Evolutionary conservation across 163 green algal genomes (phyloP).

Genomic region (Smithsoniella earleae): DNA sequence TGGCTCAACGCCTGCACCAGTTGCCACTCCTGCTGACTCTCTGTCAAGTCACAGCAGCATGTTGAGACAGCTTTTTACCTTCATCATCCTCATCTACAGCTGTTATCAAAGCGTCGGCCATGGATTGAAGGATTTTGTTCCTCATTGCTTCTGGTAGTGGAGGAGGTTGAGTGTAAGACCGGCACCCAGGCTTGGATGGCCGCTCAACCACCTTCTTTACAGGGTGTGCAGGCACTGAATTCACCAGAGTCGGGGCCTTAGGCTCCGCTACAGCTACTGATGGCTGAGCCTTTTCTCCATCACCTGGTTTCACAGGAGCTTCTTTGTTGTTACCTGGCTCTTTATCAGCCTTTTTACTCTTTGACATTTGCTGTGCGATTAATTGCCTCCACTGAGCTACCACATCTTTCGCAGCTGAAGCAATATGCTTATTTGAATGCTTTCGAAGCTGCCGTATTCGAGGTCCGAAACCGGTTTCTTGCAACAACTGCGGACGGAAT

Average conservation of each 20-base stretch:
- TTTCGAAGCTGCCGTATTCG: not conserved
- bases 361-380: not conserved
- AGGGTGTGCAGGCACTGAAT: too few species aligned
- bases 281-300: not conserved
- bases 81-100: slow-evolving; percentile 26
- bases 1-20: slow-evolving; percentile 14
- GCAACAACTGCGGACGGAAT: not conserved
- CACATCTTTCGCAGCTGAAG: not conserved
- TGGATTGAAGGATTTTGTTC: slow-evolving; percentile 1
- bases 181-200: too few species aligned
- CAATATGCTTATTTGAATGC: not conserved
- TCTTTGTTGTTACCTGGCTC: too few species aligned
- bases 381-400: not conserved
- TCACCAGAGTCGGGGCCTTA: too few species aligned
- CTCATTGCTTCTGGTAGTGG: not conserved
- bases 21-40: not conserved
- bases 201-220: too few species aligned
- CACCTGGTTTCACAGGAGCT: not conserved
- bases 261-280: not conserved
- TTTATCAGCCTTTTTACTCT: too few species aligned
- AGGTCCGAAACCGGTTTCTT: not conserved
- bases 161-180: not conserved
- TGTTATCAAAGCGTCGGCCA: slow-evolving; percentile 2
- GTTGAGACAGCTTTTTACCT: not conserved
- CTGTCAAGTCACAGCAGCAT: not conserved